Percentiles rank a stretch among this genome's conserved stretches.
Conservation (phyloP, 495 filamentous ascomycete species). For the Rusavskia elegans region DNA sequence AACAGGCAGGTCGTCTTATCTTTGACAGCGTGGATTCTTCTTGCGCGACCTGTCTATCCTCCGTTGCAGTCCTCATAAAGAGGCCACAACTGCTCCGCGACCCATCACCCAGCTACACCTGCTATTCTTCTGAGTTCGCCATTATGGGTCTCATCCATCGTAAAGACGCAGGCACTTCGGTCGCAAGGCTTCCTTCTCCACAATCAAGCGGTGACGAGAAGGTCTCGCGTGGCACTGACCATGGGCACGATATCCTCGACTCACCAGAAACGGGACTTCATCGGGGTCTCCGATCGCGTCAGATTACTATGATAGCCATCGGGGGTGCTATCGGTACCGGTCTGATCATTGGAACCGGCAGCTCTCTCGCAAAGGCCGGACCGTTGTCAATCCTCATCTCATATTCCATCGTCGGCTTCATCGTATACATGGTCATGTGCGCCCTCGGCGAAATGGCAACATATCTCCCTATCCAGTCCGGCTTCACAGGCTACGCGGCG, state of each 20-base stretch:
- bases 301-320: slow-evolving; percentile 73
- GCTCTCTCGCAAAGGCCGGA: slow-evolving; percentile 45
- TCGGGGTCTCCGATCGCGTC: slow-evolving; percentile 45
- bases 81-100: not conserved
- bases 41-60: not conserved
- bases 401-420: slow-evolving; percentile 39
- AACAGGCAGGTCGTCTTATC: not conserved
- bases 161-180: not conserved
- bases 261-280: slow-evolving; percentile 24
- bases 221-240: not conserved
- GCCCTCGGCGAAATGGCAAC: slow-evolving; percentile 49
- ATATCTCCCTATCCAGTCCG: slow-evolving; percentile 38
- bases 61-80: not conserved
- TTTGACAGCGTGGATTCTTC: not conserved
- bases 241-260: not conserved
- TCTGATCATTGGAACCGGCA: slow-evolving; percentile 44
- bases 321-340: slow-evolving; percentile 72
- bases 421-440: slow-evolving; percentile 45
- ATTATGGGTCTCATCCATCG: slow-evolving; percentile 1
- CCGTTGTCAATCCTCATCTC: slow-evolving; percentile 54
- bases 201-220: not conserved
- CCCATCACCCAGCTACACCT: not conserved
- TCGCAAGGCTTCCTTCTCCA: not conserved
- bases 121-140: not conserved
- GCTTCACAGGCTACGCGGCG: slow-evolving; percentile 43